Evolutionary conservation across 1,284 basidiomycete genomes (phyloP), one percentile per base, ranked within the genome.

Genomic region (Malassezia sympodialis): DNA sequence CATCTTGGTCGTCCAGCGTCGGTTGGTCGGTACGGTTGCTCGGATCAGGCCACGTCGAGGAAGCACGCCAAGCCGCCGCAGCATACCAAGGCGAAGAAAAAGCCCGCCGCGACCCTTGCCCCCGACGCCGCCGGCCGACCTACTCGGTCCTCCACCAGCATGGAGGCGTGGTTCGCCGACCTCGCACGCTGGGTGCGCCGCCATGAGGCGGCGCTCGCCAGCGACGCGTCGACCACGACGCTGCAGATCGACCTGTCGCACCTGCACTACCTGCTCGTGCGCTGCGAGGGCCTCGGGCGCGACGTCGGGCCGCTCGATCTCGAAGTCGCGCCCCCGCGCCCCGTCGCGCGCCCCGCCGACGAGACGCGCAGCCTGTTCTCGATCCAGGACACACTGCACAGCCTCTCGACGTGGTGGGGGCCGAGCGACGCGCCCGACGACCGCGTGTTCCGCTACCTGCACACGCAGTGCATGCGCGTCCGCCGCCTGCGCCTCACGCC

Each of bases 241-340:
- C 47, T 19, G 42, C 48, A 17, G 8, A 80, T 87, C 62, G 86
- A 90, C 75, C 82, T 81, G 15, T 86, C 89, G 72, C 87, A 86
- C 65, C 81, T 93, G 11, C 88, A 86, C 80, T 93, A 90, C 75
- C 76, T 89, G 60, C 80, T 93, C 53, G 84, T 90, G 76, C 84
- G 87, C 42, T 80, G 90, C 62, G 88, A 93, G 75, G 87, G 82
- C 2, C 76, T 87, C 31, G 84, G 83, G 14, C 77, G 87, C 52
- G 52, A 66, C 15, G 80, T 87, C 31, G 89, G 88, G 49, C 82
- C 84, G n/a, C 80, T 93, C 53, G 89, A 93, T 72, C 82, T 86
- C 58, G 80, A 80, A 37, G 58, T 69, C 14, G 56, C 24, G 75
- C 85, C 50, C 80, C 81, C 55, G 76, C 78, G 2, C 35, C 32